Evolutionary conservation across 805 yeast species (phyloP).

Genomic region (Wickerhamiella spandovensis): DNA sequence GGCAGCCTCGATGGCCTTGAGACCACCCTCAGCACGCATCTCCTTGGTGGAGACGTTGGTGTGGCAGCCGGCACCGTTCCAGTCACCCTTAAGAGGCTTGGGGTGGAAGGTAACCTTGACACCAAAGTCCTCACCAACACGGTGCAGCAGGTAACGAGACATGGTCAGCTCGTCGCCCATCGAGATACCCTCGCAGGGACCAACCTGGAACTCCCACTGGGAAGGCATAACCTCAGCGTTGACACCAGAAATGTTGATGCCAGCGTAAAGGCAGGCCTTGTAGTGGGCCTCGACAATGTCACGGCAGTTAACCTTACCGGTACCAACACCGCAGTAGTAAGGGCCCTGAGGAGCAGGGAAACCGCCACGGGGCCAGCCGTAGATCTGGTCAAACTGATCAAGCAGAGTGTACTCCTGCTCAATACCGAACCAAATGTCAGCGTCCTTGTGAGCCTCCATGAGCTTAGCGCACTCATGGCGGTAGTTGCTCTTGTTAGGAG

Average conservation of each 20-base stretch:
- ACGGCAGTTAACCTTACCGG: constrained; percentile 95
- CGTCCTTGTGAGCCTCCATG: constrained; percentile 78
- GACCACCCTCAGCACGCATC: constrained; percentile 94
- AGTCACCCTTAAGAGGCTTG: constrained; percentile 96
- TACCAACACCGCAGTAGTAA: constrained; percentile 99
- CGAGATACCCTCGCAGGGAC: constrained; percentile 87
- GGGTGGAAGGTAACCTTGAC: constrained; percentile 98
- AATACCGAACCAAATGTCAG: constrained; percentile 91
- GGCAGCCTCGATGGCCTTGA: constrained; percentile 86
- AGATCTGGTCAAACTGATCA: constrained; percentile 77
- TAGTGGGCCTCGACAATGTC: constrained; percentile 98
- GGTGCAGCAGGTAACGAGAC: constrained; percentile 81
- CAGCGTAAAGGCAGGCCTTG: constrained; percentile 93
- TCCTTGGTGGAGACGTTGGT: constrained; percentile 88
- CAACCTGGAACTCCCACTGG: constrained; percentile 99
- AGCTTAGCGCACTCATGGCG: constrained; percentile 93
- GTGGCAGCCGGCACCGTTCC: constrained; percentile 99
- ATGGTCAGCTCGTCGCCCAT: constrained; percentile 98
- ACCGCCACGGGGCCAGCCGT: constrained; percentile 99
- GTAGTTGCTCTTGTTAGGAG: constrained; percentile 97
- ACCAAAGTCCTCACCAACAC: constrained; percentile 98
- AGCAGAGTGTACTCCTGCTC: constrained; percentile 98
- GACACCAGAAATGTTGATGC: constrained; percentile 84
- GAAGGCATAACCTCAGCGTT: constrained; percentile 99
- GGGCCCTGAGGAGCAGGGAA: constrained; percentile 99